Evolutionary conservation across 495 filamentous ascomycete species (phyloP).

Genomic region (Articulospora tetracladia): DNA sequence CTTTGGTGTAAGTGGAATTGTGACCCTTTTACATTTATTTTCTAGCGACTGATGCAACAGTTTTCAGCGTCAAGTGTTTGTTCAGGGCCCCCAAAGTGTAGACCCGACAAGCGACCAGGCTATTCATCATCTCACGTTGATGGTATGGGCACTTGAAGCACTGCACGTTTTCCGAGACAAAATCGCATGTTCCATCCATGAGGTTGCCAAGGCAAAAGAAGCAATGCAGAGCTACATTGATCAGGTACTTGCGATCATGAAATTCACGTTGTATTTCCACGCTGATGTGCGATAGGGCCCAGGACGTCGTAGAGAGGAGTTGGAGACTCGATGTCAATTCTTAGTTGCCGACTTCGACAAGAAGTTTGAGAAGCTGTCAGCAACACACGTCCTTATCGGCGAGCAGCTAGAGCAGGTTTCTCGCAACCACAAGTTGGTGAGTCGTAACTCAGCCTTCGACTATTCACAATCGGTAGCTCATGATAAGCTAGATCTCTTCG

Average conservation of each 20-base stretch:
- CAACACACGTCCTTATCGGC: conserved; percentile 12
- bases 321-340: conserved; percentile 16
- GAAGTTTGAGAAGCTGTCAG: conserved; percentile 10
- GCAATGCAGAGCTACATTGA: conserved; percentile 9
- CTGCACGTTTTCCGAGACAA: conserved; percentile 14
- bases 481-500: conserved; percentile 11
- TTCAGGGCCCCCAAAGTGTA: conserved; percentile 3
- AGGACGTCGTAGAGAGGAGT: conserved; percentile 4
- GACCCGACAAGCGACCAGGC: conserved; percentile 8
- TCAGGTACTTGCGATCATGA: neutral
- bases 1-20: conserved; percentile 6
- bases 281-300: conserved; percentile 8
- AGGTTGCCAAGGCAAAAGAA: conserved; percentile 12
- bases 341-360: conserved; percentile 22
- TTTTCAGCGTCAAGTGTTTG: neutral
- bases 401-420: conserved; percentile 18
- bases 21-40: neutral
- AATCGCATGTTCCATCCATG: conserved; percentile 4
- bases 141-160: conserved; percentile 18
- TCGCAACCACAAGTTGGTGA: conserved; percentile 21
- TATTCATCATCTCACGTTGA: conserved; percentile 14
- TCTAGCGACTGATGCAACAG: too few species aligned
- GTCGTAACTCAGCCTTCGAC: neutral
- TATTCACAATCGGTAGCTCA: neutral
- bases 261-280: neutral